phyloP scores from a whole-genome alignment of 2,329 filamentous ascomycete genomes.

The Albifimbria verrucaria region DNA sequence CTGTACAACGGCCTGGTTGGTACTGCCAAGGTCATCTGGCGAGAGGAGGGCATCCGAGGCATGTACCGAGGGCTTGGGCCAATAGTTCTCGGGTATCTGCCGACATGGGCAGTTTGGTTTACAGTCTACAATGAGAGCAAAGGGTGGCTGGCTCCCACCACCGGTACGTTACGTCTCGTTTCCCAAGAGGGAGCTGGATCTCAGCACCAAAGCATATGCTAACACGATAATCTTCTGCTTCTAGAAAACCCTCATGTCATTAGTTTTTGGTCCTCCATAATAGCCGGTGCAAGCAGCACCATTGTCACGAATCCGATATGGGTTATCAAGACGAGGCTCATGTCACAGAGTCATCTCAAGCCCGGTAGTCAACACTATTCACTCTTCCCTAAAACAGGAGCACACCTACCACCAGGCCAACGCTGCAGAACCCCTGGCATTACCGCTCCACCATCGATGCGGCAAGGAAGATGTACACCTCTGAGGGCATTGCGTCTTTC shows the following conservation, averaged over 20 bases:
- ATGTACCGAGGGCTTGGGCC: slow-evolving; percentile 92
- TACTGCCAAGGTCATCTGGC: slow-evolving; percentile 81
- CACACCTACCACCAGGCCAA: slow-evolving; percentile 53
- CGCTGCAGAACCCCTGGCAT: slow-evolving; percentile 74
- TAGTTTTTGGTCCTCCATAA: slow-evolving; percentile 84
- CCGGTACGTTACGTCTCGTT: slow-evolving; percentile 44
- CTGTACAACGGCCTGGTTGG: slow-evolving; percentile 86
- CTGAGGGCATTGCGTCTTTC: slow-evolving; percentile 84
- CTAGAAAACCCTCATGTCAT: slow-evolving; percentile 73
- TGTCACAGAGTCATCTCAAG: slow-evolving; percentile 74
- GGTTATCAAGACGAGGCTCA: slow-evolving; percentile 97
- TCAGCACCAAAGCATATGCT: too few species aligned
- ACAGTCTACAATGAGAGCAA: slow-evolving; percentile 93
- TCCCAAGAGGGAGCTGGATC: not conserved
- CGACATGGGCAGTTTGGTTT: slow-evolving; percentile 98
- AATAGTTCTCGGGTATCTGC: slow-evolving; percentile 91
- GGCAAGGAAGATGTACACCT: slow-evolving; percentile 90
- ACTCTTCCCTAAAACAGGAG: slow-evolving; percentile 46
- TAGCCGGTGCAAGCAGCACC: slow-evolving; percentile 89
- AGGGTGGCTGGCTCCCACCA: slow-evolving; percentile 63
- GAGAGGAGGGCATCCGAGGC: slow-evolving; percentile 81
- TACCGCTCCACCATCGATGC: slow-evolving; percentile 89
- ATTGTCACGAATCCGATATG: slow-evolving; percentile 96
- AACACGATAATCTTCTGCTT: slow-evolving; percentile 2
- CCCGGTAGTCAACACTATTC: slow-evolving; percentile 43